Evolutionary conservation across 208 protist species (phyloP), one percentile per base, ranked within the genome.

Genomic region (Leishmania tarentolae): DNA sequence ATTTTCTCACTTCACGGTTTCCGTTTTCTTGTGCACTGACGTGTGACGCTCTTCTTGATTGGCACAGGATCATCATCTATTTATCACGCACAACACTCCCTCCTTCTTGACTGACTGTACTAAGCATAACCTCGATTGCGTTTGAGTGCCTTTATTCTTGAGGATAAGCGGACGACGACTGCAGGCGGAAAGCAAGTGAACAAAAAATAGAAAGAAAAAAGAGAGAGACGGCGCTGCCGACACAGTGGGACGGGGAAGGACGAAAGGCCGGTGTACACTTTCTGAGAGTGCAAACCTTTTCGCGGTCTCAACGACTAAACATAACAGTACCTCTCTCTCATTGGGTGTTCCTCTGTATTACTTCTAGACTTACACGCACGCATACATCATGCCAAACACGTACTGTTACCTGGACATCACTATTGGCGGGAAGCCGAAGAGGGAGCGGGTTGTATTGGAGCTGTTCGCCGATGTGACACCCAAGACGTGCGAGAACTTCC

Each of bases 401-500:
- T 93, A 94, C 81, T 97, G 94, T 79, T 98, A 90, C 83, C 92
- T 98, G 78, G 90, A 98, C 79, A 87, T 98, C 65, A 88, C 93
- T 46, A 92, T 98, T 37, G 95, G 94, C 57, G 93, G 90, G 40
- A 88, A 86, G 76, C 86, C 85, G 56, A 85, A 88, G 76, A 83
- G 80, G 66, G 96, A 98, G 78, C 88, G 94, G 13, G 90, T 99
- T 78, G 84, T 97, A 21, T 89, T 99, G 72, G 96, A 98, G 84
- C 86, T 99, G 19, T 99, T 98, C 84, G 88, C 93, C 61, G 90
- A 98, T 68, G 87, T 98, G 31, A 93, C 92, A 3, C 98, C 98
- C 24, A 98, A 98, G 83, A 99, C 98, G 61, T 98, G 93, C 57
- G 90, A 97, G 56, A 99, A 99, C 88, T 99, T 99, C 86, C 87